Evolutionary conservation across 495 filamentous ascomycete genomes (phyloP).

Genomic region (Tuber borchii): DNA sequence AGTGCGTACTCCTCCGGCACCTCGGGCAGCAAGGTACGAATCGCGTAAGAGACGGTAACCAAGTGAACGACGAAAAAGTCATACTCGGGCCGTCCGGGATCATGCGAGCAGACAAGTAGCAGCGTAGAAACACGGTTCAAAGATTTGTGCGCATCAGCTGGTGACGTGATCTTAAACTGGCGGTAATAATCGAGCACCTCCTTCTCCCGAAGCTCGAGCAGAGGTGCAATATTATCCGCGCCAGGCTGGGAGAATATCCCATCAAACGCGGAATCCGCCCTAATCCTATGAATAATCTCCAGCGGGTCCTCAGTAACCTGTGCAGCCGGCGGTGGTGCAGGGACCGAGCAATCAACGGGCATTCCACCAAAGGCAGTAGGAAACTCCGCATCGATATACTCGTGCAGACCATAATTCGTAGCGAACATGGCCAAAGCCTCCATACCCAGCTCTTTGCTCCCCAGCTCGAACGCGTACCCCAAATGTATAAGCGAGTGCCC

Average conservation of each 20-base stretch:
- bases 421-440: conserved; percentile 63
- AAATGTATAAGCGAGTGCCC: conserved; percentile 85
- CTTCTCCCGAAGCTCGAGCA: conserved; percentile 62
- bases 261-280: conserved; percentile 52
- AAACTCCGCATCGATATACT: conserved; percentile 62
- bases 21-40: conserved; percentile 73
- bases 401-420: conserved; percentile 70
- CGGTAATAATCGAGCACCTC: conserved; percentile 79
- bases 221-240: conserved; percentile 56
- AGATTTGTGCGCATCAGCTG: conserved; percentile 7
- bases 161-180: conserved; percentile 54
- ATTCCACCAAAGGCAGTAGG: conserved; percentile 3
- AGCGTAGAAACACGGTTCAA: conserved; percentile 16
- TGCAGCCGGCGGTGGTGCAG: neutral
- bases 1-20: conserved; percentile 68
- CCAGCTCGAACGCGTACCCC: conserved; percentile 78
- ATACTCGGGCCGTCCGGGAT: conserved; percentile 56
- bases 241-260: conserved; percentile 55
- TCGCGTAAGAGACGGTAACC: conserved; percentile 77
- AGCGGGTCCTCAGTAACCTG: conserved; percentile 19
- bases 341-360: conserved; percentile 8
- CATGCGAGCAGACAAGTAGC: conserved; percentile 58
- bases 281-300: conserved; percentile 44
- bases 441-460: conserved; percentile 70
- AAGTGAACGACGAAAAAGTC: conserved; percentile 82